Conservation (phyloP, 441 rosid genomes). For the Rhodomyrtus psidioides region DNA sequence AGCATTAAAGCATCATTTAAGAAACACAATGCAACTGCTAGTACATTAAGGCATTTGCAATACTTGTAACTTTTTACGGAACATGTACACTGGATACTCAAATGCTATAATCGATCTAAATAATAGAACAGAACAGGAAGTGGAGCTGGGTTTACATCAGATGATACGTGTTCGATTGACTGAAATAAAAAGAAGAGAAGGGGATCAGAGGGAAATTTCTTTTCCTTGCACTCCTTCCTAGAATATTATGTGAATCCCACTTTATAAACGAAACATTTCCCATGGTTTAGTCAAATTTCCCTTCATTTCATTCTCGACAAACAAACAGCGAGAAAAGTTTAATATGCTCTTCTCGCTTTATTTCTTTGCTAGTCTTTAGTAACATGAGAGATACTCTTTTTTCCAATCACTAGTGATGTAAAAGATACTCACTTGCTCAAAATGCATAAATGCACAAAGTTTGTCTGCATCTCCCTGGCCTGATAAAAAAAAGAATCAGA, state of each 20-base stretch:
- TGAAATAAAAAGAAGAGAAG: neutral
- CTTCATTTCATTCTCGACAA: neutral
- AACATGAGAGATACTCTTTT: neutral
- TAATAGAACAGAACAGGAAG: neutral
- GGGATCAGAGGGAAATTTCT: neutral
- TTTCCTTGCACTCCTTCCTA: neutral
- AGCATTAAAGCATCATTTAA: neutral
- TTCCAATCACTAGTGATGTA: neutral
- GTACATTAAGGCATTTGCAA: neutral
- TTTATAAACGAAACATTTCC: neutral
- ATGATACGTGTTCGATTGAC: neutral
- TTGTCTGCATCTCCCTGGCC: conserved; percentile 85
- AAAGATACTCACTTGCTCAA: conserved; percentile 64
- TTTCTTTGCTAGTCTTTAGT: neutral
- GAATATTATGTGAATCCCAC: neutral
- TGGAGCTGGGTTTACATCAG: neutral
- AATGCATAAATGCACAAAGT: conserved; percentile 69
- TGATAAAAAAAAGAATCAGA: conserved; percentile 15
- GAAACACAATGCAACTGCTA: neutral
- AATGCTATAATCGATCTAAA: neutral
- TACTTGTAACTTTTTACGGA: neutral
- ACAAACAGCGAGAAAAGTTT: neutral
- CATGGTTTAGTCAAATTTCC: neutral
- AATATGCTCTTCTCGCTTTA: neutral
- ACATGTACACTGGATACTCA: neutral